phyloP scores from a whole-genome alignment of 257 asterid species.

The Ophiorrhiza pumila region DNA sequence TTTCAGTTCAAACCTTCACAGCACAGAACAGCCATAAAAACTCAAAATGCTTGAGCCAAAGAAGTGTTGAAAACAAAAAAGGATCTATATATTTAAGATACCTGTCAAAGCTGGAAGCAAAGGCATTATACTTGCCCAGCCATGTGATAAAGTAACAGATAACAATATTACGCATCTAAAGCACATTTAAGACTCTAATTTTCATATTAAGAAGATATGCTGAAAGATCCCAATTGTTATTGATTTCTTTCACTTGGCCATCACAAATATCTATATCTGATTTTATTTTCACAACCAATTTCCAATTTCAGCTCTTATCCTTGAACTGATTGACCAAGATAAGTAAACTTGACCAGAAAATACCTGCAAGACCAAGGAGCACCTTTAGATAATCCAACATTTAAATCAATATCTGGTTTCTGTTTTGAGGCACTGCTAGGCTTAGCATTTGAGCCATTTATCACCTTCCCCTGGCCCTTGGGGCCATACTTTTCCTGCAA shows the following conservation, averaged over 20 bases:
- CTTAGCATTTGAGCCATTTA: slow-evolving; percentile 49
- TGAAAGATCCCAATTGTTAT: not conserved
- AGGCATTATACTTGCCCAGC: not conserved
- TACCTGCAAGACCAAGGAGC: slow-evolving; percentile 98
- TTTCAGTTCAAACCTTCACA: not conserved
- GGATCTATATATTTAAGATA: not conserved
- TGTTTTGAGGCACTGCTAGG: slow-evolving; percentile 49
- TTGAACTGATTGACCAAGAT: not conserved
- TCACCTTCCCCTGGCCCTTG: slow-evolving; percentile 65
- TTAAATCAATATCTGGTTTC: slow-evolving; percentile 73
- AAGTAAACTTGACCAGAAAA: slow-evolving; percentile 6
- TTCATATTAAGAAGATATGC: not conserved
- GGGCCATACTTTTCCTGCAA: slow-evolving; percentile 96
- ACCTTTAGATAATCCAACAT: slow-evolving; percentile 77
- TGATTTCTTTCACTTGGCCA: not conserved
- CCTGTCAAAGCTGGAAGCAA: not conserved
- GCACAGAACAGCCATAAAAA: not conserved
- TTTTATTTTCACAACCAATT: not conserved
- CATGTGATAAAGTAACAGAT: not conserved
- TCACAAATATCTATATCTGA: not conserved
- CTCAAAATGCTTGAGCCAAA: not conserved
- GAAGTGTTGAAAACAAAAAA: not conserved
- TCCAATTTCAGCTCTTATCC: not conserved
- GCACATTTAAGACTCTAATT: not conserved
- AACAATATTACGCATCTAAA: not conserved